Evolutionary conservation across 495 filamentous ascomycete species (phyloP).

Genomic region (Penicillium herquei): DNA sequence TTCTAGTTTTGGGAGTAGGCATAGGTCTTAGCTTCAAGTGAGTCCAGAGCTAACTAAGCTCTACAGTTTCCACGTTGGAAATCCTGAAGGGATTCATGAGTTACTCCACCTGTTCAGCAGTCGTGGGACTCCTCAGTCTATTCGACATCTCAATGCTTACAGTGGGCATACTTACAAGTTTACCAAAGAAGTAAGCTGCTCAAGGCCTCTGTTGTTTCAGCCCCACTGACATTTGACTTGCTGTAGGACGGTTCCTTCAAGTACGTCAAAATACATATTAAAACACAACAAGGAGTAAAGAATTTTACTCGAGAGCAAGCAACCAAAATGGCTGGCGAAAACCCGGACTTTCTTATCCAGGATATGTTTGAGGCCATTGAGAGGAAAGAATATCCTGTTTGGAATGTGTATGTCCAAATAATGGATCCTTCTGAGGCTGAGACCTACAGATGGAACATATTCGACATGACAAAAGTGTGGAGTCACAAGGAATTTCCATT

Average conservation of each 20-base stretch:
- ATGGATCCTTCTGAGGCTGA: conserved; percentile 42
- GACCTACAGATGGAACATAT: conserved; percentile 35
- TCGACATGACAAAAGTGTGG: conserved; percentile 44
- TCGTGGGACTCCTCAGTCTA: conserved; percentile 59
- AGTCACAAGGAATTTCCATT: conserved; percentile 37
- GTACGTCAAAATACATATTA: conserved; percentile 66
- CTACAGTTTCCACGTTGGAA: conserved; percentile 51
- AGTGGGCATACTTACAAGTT: conserved; percentile 67
- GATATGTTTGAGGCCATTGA: conserved; percentile 39
- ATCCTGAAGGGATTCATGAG: conserved; percentile 64
- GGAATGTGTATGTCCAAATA: conserved; percentile 48
- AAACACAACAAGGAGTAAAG: conserved; percentile 61
- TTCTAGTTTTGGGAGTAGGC: conserved; percentile 54
- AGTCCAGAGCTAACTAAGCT: too few species aligned
- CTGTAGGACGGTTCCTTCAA: conserved; percentile 53
- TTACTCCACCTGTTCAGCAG: conserved; percentile 65
- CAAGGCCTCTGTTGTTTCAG: conserved; percentile 17
- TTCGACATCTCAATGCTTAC: conserved; percentile 64
- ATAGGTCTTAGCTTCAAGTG: conserved; percentile 20
- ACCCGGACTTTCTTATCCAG: conserved; percentile 36
- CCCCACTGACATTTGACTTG: background rate
- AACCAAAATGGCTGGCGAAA: conserved; percentile 47
- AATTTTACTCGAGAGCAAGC: conserved; percentile 60
- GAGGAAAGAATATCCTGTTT: conserved; percentile 37
- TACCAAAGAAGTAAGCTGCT: too few species aligned